A percentile compares a stretch with the other conserved stretches of the same genome.
Evolutionary conservation across 805 yeast species (phyloP).

Genomic region (Millerago galiae): DNA sequence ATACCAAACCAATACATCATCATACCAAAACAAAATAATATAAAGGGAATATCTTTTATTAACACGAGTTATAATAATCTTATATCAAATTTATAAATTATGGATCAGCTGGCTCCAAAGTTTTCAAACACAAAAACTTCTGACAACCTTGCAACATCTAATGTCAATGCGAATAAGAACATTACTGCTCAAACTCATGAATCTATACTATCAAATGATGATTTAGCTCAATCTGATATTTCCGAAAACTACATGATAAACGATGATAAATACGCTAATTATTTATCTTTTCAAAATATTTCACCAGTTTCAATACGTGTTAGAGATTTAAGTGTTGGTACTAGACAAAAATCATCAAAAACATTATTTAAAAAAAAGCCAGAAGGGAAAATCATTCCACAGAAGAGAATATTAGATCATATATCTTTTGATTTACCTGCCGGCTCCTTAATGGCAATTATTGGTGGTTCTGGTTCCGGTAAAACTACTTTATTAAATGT

Average conservation of each 20-base stretch:
- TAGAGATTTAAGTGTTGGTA: conserved; percentile 5
- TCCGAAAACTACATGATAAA: neutral
- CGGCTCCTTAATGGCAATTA: conserved; percentile 71
- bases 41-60: too few relatives aligned
- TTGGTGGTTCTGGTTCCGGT: conserved; percentile 89
- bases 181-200: too few relatives aligned
- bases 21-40: too few relatives aligned
- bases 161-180: too few relatives aligned
- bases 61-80: too few relatives aligned
- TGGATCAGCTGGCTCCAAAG: too few relatives aligned
- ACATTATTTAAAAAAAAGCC: neutral
- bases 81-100: too few relatives aligned
- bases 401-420: conserved; percentile 11
- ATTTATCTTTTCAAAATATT: conserved; percentile 6
- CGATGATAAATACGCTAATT: neutral
- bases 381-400: neutral
- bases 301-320: conserved; percentile 7
- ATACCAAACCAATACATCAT: too few relatives aligned
- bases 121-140: too few relatives aligned
- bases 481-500: conserved; percentile 76
- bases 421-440: conserved; percentile 57
- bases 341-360: neutral
- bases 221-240: neutral
- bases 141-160: too few relatives aligned
- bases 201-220: neutral